Evolutionary conservation across 768 basidiomycete genomes (phyloP).

Genomic region (Coprinopsis marcescibilis): DNA sequence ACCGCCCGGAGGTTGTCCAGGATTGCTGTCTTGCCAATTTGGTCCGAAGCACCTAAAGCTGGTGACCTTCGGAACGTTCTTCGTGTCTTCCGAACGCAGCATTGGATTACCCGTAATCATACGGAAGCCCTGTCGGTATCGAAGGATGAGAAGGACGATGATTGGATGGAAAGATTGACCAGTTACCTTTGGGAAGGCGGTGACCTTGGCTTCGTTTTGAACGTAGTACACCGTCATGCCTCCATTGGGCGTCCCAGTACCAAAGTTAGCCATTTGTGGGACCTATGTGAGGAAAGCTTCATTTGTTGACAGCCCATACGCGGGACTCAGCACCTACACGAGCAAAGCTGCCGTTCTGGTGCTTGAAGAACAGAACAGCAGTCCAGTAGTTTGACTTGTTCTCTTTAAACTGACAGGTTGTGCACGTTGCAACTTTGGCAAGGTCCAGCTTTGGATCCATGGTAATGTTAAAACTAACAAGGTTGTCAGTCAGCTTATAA

Average conservation of each 20-base stretch:
- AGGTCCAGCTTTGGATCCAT: constrained; percentile 10
- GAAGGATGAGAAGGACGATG: background rate
- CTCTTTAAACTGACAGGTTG: constrained; percentile 13
- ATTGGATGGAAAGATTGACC: background rate
- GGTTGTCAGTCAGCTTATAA: background rate
- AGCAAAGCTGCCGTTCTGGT: constrained; percentile 12
- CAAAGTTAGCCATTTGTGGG: constrained; percentile 9
- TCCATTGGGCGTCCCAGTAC: constrained; percentile 8
- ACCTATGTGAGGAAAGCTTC: constrained; percentile 1
- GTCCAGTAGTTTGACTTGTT: constrained; percentile 15
- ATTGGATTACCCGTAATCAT: constrained; percentile 11
- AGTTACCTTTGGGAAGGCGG: constrained; percentile 2
- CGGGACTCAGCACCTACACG: background rate
- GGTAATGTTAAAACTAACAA: constrained; percentile 8
- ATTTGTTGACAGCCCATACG: background rate
- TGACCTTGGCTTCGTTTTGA: constrained; percentile 7
- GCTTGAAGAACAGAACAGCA: constrained; percentile 14
- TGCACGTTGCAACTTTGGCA: constrained; percentile 9
- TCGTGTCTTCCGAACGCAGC: constrained; percentile 2
- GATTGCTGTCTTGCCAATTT: constrained; percentile 4
- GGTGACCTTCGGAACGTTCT: constrained; percentile 5
- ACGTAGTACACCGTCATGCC: constrained; percentile 12
- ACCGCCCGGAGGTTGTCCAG: constrained; percentile 6
- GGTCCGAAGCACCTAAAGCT: constrained; percentile 12
- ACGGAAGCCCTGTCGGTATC: constrained; percentile 7